Percentiles rank a stretch among this genome's conserved stretches.
Evolutionary conservation across 441 rosid genomes (phyloP).

Genomic region (Cnidoscolus chayamansa): DNA sequence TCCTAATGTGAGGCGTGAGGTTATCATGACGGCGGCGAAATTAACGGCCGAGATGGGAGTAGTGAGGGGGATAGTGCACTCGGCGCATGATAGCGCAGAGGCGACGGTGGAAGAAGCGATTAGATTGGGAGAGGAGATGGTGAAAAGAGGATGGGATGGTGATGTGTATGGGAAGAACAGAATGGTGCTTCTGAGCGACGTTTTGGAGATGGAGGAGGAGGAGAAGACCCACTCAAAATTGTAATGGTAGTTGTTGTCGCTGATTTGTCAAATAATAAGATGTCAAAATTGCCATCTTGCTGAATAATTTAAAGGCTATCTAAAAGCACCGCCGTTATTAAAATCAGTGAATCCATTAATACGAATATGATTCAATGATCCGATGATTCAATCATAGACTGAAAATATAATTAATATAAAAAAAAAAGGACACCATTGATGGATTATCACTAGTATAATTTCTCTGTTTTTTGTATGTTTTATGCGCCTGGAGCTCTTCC

Average conservation of each 20-base stretch:
- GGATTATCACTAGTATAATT: too few species aligned
- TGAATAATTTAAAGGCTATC: too few species aligned
- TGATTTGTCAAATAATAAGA: too few species aligned
- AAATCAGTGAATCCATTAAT: too few species aligned
- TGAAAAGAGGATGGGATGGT: constrained; percentile 39
- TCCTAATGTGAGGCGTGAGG: constrained; percentile 35
- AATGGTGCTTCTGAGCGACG: constrained; percentile 34
- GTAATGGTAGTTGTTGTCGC: background rate
- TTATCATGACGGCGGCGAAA: constrained; percentile 47
- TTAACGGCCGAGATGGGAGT: constrained; percentile 48
- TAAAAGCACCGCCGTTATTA: too few species aligned
- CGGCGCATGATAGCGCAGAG: constrained; percentile 39
- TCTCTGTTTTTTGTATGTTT: too few species aligned
- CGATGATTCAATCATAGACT: too few species aligned
- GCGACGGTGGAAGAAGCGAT: constrained; percentile 52
- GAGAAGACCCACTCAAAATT: constrained; percentile 14
- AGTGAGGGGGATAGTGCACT: constrained; percentile 41
- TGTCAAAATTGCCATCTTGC: too few species aligned
- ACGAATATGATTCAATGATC: too few species aligned
- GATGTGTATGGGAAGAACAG: constrained; percentile 53
- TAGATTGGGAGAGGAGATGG: constrained; percentile 42
- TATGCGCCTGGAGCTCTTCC: too few species aligned
- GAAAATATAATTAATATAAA: too few species aligned
- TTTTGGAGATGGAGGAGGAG: constrained; percentile 23
- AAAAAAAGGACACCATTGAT: too few species aligned